Conservation (phyloP, 129 eudicot species). For the Calendula officinalis region DNA sequence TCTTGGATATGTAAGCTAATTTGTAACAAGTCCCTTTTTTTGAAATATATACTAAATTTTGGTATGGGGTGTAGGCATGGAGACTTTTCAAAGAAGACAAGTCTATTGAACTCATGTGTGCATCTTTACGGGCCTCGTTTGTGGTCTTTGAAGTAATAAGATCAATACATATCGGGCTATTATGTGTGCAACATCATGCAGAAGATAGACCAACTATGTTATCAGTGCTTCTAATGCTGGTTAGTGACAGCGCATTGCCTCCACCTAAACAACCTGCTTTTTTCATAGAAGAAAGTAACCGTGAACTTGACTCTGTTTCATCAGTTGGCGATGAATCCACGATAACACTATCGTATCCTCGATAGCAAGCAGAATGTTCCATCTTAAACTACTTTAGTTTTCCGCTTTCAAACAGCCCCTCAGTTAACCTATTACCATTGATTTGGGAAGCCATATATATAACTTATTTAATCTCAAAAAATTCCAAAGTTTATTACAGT, state of each 20-base stretch:
- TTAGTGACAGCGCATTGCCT: constrained; percentile 6
- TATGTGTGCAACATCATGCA: constrained; percentile 23
- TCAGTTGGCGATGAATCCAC: neutral
- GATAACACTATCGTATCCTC: neutral
- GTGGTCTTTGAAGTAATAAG: constrained; percentile 7
- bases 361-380: neutral
- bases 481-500: no score
- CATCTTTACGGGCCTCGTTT: neutral
- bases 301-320: neutral
- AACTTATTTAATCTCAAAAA: no score
- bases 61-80: neutral
- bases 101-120: neutral
- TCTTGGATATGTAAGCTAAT: neutral
- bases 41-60: neutral
- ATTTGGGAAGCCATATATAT: no score
- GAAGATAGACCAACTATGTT: constrained; percentile 30
- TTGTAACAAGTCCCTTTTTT: no score
- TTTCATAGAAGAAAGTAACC: neutral
- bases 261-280: no score
- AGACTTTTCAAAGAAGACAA: neutral
- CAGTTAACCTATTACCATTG: no score
- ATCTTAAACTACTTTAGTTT: no score
- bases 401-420: no score
- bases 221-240: constrained; percentile 14
- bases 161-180: constrained; percentile 14